These are phyloP conservation scores for Stipa capillata DNA, from an alignment of 176 grass and related monocot species.

Conservation along the genomic window DNA sequence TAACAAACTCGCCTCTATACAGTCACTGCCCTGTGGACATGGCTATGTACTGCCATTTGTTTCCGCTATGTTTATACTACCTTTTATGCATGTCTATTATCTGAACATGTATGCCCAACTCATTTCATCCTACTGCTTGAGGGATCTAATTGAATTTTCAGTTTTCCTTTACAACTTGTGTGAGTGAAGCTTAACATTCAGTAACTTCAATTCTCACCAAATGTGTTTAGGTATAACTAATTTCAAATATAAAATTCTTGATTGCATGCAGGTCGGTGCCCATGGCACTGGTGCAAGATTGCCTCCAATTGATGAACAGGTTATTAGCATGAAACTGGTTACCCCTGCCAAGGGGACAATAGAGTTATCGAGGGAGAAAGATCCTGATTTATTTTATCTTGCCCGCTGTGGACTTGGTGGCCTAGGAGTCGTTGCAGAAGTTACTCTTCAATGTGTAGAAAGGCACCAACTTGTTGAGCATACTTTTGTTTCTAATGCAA, in stretches of 20 bases:
- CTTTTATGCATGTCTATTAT: too few relatives aligned
- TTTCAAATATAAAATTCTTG: not conserved
- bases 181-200: not conserved
- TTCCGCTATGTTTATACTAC: too few relatives aligned
- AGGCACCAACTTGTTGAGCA: conserved; percentile 85
- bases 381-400: conserved; percentile 85
- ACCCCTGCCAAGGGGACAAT: conserved; percentile 84
- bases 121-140: not conserved
- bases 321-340: conserved; percentile 94
- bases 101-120: not conserved
- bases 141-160: not conserved
- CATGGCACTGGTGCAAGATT: conserved; percentile 88
- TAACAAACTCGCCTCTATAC: too few relatives aligned
- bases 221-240: not conserved
- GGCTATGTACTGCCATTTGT: too few relatives aligned
- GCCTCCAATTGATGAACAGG: conserved; percentile 88
- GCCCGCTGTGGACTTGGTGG: conserved; percentile 74
- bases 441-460: conserved; percentile 76
- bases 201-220: not conserved
- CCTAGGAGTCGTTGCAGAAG: conserved; percentile 72
- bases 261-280: conserved; percentile 64
- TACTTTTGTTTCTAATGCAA: conserved; percentile 66
- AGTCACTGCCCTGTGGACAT: too few relatives aligned
- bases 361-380: conserved; percentile 76
- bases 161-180: conserved; percentile 10